phyloP scores from a whole-genome alignment of 2,329 filamentous ascomycete species.

The Sporothrix dimorphospora region DNA sequence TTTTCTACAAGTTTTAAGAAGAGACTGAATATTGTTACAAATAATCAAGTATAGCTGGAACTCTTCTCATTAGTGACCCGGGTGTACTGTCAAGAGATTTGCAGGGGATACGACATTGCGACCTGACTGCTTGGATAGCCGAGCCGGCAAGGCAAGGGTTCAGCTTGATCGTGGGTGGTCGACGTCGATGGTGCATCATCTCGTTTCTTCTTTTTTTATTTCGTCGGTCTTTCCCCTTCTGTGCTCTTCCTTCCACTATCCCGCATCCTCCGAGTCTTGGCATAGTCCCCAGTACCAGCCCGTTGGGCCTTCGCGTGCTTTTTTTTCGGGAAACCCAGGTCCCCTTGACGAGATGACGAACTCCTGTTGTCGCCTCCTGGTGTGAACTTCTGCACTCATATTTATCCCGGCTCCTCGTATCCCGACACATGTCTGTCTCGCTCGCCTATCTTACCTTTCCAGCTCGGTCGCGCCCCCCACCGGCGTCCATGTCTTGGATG shows the following conservation, averaged over 20 bases:
- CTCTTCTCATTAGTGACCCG: no score
- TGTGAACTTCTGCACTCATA: not conserved
- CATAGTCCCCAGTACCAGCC: not conserved
- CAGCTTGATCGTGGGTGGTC: not conserved
- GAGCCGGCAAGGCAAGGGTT: not conserved
- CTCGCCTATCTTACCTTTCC: not conserved
- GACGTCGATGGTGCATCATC: not conserved
- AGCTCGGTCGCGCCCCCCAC: not conserved
- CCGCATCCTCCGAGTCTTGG: not conserved
- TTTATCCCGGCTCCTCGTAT: not conserved
- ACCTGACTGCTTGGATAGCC: not conserved
- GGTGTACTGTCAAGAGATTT: no score
- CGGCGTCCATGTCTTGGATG: not conserved
- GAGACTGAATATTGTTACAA: no score
- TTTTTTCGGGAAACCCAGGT: not conserved
- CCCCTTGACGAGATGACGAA: not conserved
- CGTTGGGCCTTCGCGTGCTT: not conserved
- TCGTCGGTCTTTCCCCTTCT: no score
- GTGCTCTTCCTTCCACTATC: no score
- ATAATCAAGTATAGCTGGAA: not conserved
- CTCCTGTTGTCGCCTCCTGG: not conserved
- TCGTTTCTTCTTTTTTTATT: not conserved
- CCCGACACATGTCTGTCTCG: constrained; percentile 11
- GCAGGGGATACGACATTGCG: no score
- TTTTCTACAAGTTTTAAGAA: no score